These are phyloP conservation scores for Claviceps africana DNA, from an alignment of 2,329 filamentous ascomycete species.

Conservation along the genomic window DNA sequence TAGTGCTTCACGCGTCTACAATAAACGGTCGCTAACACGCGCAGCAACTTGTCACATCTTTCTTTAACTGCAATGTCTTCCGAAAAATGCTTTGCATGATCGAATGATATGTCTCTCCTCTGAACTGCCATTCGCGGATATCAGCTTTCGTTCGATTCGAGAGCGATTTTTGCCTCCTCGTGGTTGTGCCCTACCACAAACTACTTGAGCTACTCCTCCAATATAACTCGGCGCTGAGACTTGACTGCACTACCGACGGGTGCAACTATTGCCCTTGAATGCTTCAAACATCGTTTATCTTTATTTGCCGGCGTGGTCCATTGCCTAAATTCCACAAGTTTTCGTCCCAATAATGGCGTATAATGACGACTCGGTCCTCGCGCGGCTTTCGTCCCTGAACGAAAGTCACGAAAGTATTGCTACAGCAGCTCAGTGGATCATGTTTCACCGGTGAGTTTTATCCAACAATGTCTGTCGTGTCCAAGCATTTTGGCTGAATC, in stretches of 20 bases:
- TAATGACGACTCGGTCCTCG: conserved; percentile 86
- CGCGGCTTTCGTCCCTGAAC: conserved; percentile 88
- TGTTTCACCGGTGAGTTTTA: conserved; percentile 75
- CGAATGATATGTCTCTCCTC: background rate
- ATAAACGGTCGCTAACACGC: background rate
- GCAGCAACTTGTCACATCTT: background rate
- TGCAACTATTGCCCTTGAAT: background rate
- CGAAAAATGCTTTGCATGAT: background rate
- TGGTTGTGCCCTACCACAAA: background rate
- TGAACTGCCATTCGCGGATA: background rate
- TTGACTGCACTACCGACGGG: background rate
- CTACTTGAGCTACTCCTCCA: background rate
- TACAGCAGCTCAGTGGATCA: conserved; percentile 96
- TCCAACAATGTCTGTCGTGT: background rate
- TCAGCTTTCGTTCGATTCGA: no score
- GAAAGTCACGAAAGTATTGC: conserved; percentile 97
- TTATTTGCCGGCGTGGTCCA: background rate
- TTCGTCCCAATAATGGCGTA: conserved; percentile 59
- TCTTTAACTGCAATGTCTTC: background rate
- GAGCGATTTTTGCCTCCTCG: background rate
- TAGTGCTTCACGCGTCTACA: background rate
- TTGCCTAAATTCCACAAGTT: background rate
- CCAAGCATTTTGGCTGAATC: background rate
- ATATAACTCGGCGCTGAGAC: background rate
- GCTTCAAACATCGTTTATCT: background rate